Conservation (phyloP, 768 basidiomycete species). For the Cystofilobasidium bisporidii region DNA sequence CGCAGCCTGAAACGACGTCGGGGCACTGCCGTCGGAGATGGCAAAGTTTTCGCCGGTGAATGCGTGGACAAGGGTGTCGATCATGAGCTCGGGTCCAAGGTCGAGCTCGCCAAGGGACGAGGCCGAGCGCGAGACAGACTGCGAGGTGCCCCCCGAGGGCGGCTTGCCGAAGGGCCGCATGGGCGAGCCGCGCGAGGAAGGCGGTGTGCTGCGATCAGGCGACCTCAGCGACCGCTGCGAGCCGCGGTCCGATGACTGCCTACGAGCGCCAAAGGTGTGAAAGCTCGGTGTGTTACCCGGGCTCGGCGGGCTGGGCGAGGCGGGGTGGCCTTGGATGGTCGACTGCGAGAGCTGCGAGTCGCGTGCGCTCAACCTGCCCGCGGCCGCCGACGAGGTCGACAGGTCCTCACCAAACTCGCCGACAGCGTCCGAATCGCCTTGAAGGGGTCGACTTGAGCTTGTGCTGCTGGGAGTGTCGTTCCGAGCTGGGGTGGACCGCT, state of each 20-base stretch:
- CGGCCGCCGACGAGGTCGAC: background rate
- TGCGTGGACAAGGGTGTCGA: background rate
- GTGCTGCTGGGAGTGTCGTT: background rate
- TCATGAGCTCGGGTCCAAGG: background rate
- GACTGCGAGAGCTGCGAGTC: no score
- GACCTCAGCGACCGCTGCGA: background rate
- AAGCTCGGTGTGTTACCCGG: background rate
- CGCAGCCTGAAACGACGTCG: background rate
- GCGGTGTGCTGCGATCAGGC: background rate
- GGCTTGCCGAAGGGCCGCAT: background rate
- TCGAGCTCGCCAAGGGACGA: conserved; percentile 7
- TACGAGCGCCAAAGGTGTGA: background rate
- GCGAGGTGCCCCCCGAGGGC: background rate
- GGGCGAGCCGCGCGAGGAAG: background rate
- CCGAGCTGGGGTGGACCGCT: background rate
- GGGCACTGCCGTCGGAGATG: background rate
- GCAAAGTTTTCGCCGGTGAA: background rate
- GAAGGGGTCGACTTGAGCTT: background rate
- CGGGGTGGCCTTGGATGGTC: background rate
- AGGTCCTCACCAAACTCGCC: background rate
- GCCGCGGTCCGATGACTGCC: background rate
- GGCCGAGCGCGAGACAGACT: background rate
- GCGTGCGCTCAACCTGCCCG: background rate
- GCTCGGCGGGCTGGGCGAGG: background rate
- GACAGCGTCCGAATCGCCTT: background rate